Conservation (phyloP, 129 eudicot species). For the Erigeron canadensis region DNA sequence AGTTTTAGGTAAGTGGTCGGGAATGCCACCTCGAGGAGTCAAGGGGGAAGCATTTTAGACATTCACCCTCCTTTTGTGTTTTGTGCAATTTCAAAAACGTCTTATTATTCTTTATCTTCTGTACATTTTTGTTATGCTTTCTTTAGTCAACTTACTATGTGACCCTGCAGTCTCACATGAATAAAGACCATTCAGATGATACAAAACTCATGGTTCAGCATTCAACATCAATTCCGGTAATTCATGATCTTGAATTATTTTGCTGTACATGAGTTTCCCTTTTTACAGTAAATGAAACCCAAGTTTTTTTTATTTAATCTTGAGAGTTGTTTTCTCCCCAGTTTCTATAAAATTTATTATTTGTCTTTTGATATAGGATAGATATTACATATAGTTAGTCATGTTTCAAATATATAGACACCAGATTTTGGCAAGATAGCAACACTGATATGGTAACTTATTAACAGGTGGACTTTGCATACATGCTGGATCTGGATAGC, state of each 20-base stretch:
- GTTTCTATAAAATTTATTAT: neutral
- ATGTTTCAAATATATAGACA: neutral
- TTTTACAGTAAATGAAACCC: slow-evolving; percentile 10
- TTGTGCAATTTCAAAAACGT: neutral
- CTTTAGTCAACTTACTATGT: slow-evolving; percentile 10
- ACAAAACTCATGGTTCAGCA: slow-evolving; percentile 86
- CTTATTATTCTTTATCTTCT: neutral
- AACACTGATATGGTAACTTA: slow-evolving; percentile 2
- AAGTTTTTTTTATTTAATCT: neutral
- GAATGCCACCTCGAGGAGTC: neutral
- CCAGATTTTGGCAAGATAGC: neutral
- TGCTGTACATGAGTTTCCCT: slow-evolving; percentile 11
- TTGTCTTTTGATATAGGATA: neutral
- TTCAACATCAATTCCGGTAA: slow-evolving; percentile 90
- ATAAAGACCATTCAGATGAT: slow-evolving; percentile 87
- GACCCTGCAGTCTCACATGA: slow-evolving; percentile 84
- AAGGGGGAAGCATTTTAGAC: neutral
- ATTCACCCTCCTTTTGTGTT: slow-evolving; percentile 4
- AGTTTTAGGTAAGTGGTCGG: neutral
- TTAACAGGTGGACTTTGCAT: slow-evolving; percentile 83
- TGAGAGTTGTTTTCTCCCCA: neutral
- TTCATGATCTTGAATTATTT: slow-evolving; percentile 21
- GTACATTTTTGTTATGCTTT: neutral
- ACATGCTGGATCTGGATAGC: slow-evolving; percentile 84
- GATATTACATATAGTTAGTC: neutral